Evolutionary conservation across 768 basidiomycete species (phyloP).

Genomic region (Lentinula sp.): DNA sequence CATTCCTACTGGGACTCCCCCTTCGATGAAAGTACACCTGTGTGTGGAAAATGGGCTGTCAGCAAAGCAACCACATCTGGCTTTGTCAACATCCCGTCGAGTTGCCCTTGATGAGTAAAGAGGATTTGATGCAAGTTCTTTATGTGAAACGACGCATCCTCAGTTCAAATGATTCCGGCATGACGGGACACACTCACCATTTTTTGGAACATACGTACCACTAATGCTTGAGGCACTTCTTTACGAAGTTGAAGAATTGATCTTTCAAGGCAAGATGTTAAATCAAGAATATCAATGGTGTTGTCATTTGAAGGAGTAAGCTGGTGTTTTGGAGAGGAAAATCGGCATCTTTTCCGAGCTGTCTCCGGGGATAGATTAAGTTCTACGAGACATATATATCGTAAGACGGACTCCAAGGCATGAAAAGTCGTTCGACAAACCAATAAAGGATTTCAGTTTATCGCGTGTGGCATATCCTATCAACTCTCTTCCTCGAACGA

Average conservation of each 20-base stretch:
- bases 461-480: slow-evolving; percentile 60
- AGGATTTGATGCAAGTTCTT: slow-evolving; percentile 67
- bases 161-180: background rate
- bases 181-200: slow-evolving; percentile 32
- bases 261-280: slow-evolving; percentile 32
- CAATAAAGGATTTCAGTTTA: slow-evolving; percentile 38
- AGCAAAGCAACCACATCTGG: slow-evolving; percentile 56
- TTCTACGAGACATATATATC: slow-evolving; percentile 11
- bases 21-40: slow-evolving; percentile 27
- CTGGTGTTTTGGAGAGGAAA: slow-evolving; percentile 27
- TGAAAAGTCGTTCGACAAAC: slow-evolving; percentile 3
- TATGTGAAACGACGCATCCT: background rate
- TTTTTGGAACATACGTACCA: slow-evolving; percentile 72
- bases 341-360: slow-evolving; percentile 29
- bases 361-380: slow-evolving; percentile 24
- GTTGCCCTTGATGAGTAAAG: slow-evolving; percentile 53
- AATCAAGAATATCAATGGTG: slow-evolving; percentile 11
- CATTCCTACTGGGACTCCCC: background rate
- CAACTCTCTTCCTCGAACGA: slow-evolving; percentile 43
- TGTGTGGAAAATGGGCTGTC: slow-evolving; percentile 52
- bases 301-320: slow-evolving; percentile 26
- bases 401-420: background rate
- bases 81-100: slow-evolving; percentile 66
- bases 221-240: slow-evolving; percentile 64
- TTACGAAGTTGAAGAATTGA: slow-evolving; percentile 58